phyloP scores from a whole-genome alignment of 2,329 filamentous ascomycete genomes.

The Diaporthe vexans region DNA sequence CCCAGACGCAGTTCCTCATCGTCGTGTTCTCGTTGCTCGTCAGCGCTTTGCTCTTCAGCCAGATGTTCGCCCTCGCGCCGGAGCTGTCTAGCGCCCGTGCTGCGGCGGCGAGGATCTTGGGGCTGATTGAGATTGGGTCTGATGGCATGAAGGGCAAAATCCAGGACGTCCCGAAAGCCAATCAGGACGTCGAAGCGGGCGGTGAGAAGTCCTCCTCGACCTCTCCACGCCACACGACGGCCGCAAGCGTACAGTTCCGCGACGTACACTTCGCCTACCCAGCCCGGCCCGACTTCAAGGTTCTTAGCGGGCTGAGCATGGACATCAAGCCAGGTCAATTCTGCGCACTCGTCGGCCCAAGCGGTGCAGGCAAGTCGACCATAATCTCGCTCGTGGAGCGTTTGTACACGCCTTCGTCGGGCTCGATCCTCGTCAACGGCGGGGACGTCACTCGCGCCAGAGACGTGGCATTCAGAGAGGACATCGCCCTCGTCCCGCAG shows the following conservation, averaged over 20 bases:
- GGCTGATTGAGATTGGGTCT: slow-evolving; percentile 43
- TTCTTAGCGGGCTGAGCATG: slow-evolving; percentile 58
- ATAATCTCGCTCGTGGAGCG: slow-evolving; percentile 64
- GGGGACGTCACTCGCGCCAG: slow-evolving; percentile 50
- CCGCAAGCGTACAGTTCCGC: slow-evolving; percentile 61
- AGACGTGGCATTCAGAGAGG: slow-evolving; percentile 51
- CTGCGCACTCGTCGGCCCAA: slow-evolving; percentile 60
- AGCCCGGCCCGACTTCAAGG: slow-evolving; percentile 65
- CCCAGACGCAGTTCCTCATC: slow-evolving; percentile 69
- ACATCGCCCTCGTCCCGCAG: slow-evolving; percentile 56
- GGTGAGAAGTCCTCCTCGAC: slow-evolving; percentile 43
- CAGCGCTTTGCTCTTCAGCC: slow-evolving; percentile 68
- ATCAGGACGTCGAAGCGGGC: slow-evolving; percentile 47
- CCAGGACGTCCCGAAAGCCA: not conserved
- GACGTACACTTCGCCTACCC: slow-evolving; percentile 74
- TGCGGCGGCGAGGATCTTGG: slow-evolving; percentile 60
- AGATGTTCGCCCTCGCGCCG: slow-evolving; percentile 70
- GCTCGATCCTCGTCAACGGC: slow-evolving; percentile 66
- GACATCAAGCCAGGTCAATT: slow-evolving; percentile 55
- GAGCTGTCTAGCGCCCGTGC: slow-evolving; percentile 66
- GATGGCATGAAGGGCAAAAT: slow-evolving; percentile 33
- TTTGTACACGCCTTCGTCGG: slow-evolving; percentile 66
- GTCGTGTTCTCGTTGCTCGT: slow-evolving; percentile 66
- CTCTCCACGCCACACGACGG: not conserved
- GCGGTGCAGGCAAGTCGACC: slow-evolving; percentile 63